Base-by-base conservation (phyloP, 495 filamentous ascomycete species). In the Talaromyces ruber region DNA sequence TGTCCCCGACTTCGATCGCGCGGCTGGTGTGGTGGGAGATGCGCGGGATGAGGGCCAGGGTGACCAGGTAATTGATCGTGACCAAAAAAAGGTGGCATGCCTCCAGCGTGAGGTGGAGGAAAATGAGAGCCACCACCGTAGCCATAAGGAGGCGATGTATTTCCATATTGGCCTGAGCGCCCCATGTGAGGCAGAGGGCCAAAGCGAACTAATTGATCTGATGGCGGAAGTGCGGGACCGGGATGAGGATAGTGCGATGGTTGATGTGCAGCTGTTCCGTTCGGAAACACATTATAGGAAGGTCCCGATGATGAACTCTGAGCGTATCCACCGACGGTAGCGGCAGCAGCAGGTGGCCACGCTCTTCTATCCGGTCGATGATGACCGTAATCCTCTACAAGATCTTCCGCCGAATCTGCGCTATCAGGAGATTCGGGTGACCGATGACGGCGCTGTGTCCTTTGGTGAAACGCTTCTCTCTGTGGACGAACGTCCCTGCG, bases 341-440 rank as follows among this genome's bases (percentile, higher is more conserved):
- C 68, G 22, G 74, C 72, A 7, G 70, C 70, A 25, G 70, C 67
- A 54, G 70, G 70, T 34, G 69, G 71, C 71, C 74, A 79, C 37
- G 65, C 58, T 51, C 72, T 71, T 21, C 72, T 69, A 47, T 79
- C 76, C 16, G 68, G 71, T 60, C 71, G 63, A 18, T 66, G 64
- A 59, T 73, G 78, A 34, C 66, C 67, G 66, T 75, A 79, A 34
- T 62, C 64, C 58, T 59, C 62, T 2, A 68, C 67, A 64, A 73
- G 79, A n/a, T 83, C 82, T 21, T 84, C 78, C 25, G 71, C 74
- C n/a, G 80, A 81, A 62, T 81, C 82, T 65, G 71, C 75, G 60
- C 80, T 84, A 65, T 76, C 81, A n/a, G 80, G 75, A 21, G 78
- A 77, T 22, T 81, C 78, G 57, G 82, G 79, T 16, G 76, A 81